A percentile compares a stretch with the other conserved stretches of the same genome.
Conservation (phyloP, 495 filamentous ascomycete genomes). For the Pseudotulostoma volvatum region DNA sequence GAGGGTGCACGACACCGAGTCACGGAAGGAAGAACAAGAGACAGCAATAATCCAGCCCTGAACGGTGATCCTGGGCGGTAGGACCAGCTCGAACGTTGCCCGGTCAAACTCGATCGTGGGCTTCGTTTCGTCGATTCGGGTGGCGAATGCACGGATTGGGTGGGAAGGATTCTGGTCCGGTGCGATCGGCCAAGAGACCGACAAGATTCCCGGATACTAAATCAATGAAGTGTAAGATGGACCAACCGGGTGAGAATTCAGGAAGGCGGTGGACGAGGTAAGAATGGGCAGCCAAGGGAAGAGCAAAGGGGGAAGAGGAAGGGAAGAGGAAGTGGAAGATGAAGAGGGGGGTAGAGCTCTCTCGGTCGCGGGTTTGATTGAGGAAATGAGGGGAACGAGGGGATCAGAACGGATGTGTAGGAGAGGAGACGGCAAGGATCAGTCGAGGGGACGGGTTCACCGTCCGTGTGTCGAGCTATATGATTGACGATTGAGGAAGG, state of each 20-base stretch:
- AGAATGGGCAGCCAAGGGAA: conserved; percentile 6
- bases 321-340: conserved; percentile 5
- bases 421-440: too few relatives aligned
- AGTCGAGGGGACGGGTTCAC: too few relatives aligned
- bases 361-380: too few relatives aligned
- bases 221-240: too few relatives aligned
- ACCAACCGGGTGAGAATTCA: conserved; percentile 6
- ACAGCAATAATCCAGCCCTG: conserved; percentile 11
- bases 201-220: too few relatives aligned
- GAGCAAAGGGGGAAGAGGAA: conserved; percentile 5
- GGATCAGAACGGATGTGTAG: conserved; percentile 5
- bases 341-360: not conserved
- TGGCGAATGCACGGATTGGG: too few relatives aligned
- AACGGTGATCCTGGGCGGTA: too few relatives aligned
- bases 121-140: too few relatives aligned
- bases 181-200: too few relatives aligned
- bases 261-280: conserved; percentile 5
- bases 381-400: conserved; percentile 4
- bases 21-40: conserved; percentile 1
- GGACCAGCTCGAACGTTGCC: too few relatives aligned
- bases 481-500: conserved; percentile 6
- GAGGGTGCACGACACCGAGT: not conserved
- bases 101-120: too few relatives aligned
- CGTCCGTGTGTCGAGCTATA: conserved; percentile 11
- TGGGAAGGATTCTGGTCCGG: too few relatives aligned